These are phyloP conservation scores for Rheum nobile DNA, from an alignment of 148 eudicot genomes.

Conservation along the genomic window DNA sequence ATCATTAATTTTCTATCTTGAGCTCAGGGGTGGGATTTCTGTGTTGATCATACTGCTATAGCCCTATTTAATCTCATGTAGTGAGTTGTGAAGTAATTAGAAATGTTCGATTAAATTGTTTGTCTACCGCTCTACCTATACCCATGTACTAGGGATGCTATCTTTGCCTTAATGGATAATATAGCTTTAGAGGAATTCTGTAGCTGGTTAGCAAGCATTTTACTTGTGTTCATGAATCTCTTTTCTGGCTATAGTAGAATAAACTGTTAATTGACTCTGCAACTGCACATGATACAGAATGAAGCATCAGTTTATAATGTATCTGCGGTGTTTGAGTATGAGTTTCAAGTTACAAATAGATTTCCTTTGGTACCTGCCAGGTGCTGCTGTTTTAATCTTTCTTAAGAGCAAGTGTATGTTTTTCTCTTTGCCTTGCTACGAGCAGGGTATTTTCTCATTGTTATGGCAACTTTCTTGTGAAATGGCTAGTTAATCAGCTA, in stretches of 20 bases:
- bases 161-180: too few species aligned
- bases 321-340: too few species aligned
- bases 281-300: too few species aligned
- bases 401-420: not conserved
- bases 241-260: too few species aligned
- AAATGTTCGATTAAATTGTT: not conserved
- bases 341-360: not conserved
- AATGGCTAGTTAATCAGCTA: not conserved
- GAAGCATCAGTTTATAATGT: too few species aligned
- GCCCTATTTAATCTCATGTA: not conserved
- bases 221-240: too few species aligned
- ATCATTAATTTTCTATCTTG: not conserved
- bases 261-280: too few species aligned
- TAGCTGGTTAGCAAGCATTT: too few species aligned
- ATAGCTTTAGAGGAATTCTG: too few species aligned
- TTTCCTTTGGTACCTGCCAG: not conserved
- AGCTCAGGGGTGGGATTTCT: not conserved
- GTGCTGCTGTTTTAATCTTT: not conserved
- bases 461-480: too few species aligned
- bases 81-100: not conserved
- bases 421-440: not conserved
- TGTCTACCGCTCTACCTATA: not conserved
- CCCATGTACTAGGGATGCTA: not conserved
- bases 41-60: not conserved
- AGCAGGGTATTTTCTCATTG: not conserved